A percentile compares a stretch with the other conserved stretches of the same genome.
phyloP scores from a whole-genome alignment of 2,329 filamentous ascomycete species.

The Amauroascus verrucosus region DNA sequence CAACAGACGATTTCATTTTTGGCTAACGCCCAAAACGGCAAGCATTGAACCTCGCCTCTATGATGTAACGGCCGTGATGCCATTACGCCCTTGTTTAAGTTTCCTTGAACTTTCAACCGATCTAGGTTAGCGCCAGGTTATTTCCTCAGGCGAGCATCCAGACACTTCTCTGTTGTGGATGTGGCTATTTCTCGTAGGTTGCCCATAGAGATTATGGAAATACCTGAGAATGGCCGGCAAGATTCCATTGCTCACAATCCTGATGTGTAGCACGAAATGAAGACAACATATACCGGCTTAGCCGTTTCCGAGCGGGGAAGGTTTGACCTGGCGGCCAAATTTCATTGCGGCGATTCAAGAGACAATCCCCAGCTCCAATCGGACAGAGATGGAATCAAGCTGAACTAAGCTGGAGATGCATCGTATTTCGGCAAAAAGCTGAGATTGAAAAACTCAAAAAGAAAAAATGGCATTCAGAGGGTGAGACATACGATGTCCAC shows the following conservation, averaged over 20 bases:
- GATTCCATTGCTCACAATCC: not conserved
- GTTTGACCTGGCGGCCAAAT: not conserved
- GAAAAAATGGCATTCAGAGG: not conserved
- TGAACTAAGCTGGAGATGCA: not conserved
- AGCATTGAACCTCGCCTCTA: not conserved
- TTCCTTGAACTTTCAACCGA: not conserved
- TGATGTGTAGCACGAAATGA: not conserved
- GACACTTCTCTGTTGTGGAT: not conserved
- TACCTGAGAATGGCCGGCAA: not conserved
- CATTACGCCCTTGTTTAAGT: not conserved
- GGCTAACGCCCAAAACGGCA: not conserved
- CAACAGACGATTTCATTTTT: not conserved
- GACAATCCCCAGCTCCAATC: not conserved
- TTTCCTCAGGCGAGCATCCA: not conserved
- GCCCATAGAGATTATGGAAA: not conserved
- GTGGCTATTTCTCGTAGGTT: not conserved
- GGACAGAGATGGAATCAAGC: not conserved
- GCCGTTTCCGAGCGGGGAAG: not conserved
- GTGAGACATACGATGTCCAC: constrained; percentile 4
- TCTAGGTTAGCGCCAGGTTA: not conserved
- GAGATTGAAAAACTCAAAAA: not conserved
- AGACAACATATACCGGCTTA: not conserved
- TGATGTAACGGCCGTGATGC: not conserved
- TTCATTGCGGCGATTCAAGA: not conserved
- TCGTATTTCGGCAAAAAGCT: constrained; percentile 1